Evolutionary conservation across 1,284 basidiomycete species (phyloP), one percentile per base, ranked within the genome.

Genomic region (Nidula niveotomentosa): DNA sequence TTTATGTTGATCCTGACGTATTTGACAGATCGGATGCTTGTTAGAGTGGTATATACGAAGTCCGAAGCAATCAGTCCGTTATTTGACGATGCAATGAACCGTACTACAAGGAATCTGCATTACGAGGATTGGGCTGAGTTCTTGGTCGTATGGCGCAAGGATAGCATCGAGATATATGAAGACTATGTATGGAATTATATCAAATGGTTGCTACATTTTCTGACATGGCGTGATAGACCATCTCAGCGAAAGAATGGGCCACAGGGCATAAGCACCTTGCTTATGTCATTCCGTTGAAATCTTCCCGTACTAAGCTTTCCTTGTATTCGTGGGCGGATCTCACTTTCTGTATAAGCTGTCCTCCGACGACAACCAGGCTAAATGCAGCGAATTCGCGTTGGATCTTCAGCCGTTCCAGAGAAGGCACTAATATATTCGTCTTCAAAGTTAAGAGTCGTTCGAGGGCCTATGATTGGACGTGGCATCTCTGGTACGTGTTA

Each of bases 301-400:
- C 76, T 2, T 69, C 76, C 3, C 72, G 74, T 47, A 93, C 91
- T 0, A 78, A 76, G 36, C 69, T 94, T 23, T 93, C 89, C 1
- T 65, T 94, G 13, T 95, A 90, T 66, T 94, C 91, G 9, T 89
- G 90, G 57, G 80, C 87, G 43, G 93, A 95, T 63, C 70, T 90
- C 52, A 86, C 90, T 1, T 93, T 94, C 65, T 91, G 86, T 62
- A 67, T 95, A 34, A 81, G 83, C 1, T 92, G 87, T 59, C 78
- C 80, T 6, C 85, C 86, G 0, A 80, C 80, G 1, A 72, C 78
- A 8, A 68, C 70, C 1, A 57, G 75, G 37, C 69, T 73, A 39
- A 69, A 73, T 36, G 67, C 72, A 39, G 66, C 76, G 1, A 79
- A 73, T 50, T 68, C 74, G 10, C 76, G 73, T 5, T 69, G 71